Base-by-base conservation (phyloP, 257 asterid species). In the Gardenia jasminoides region DNA sequence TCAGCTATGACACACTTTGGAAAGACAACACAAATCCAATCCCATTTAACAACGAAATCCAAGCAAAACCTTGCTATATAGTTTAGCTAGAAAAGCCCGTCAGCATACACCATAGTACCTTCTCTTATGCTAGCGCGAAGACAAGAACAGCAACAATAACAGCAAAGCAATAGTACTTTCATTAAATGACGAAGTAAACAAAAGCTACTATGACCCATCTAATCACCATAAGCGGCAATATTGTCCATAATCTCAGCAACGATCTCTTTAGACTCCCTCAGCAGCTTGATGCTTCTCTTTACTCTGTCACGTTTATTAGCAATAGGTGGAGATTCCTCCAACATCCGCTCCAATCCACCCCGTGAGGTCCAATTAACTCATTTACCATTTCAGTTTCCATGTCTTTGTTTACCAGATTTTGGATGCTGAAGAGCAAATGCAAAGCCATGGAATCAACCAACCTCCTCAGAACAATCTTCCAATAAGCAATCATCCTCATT, bases 381-480 rank as follows among this genome's bases (percentile, higher is more conserved):
- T 76, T 62, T 3, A 82, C 43, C 9, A 86, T 82, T 26, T 80
- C 90, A 6, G 17, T 19, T 22, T 86, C 86, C 75, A 86, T 61
- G 3, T 84, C 89, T 17, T 70, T 31, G 7, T 73, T 72, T 13
- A 84, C 84, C 10, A 86, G 77, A 58, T 82, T 82, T 13, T 72
- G 79, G 50, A 84, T 39, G 46, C 82, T 47, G 5, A 28, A 86
- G 6, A 77, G 19, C 10, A 84, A 16, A 36, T 86, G 86, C 30
- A 86, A 47, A 3, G 88, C 89, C 85, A 86, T 79, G 36, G 39
- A 10, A 67, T 86, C 88, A 1, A 84, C 88, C 67, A 84, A 4
- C 67, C 89, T 79, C 36, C 36, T 78, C 68, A 77, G n/a, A 6
- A 86, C 88, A 16, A 86, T 20, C 1, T 84, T 80, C 88, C 86